Evolutionary conservation across 2,329 filamentous ascomycete species (phyloP).

Genomic region (Pseudocercospora fuligena): DNA sequence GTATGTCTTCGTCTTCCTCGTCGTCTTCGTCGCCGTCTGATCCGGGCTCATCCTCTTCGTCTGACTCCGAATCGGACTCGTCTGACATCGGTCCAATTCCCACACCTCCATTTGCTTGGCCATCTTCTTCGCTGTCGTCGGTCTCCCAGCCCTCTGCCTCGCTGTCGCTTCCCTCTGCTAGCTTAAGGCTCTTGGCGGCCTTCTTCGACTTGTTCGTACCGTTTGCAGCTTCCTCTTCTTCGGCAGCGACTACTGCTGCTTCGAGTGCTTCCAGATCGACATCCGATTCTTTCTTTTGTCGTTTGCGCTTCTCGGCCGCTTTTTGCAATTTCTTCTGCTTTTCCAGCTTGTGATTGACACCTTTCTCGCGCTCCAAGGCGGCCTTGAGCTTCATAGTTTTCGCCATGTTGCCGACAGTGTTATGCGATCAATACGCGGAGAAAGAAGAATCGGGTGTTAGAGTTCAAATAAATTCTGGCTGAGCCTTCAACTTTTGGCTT

Average conservation of each 20-base stretch:
- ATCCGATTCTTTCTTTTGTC: conserved; percentile 43
- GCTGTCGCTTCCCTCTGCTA: conserved; percentile 36
- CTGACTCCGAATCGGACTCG: conserved; percentile 46
- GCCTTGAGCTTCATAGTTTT: conserved; percentile 61
- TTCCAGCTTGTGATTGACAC: conserved; percentile 74
- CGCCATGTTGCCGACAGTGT: conserved; percentile 45
- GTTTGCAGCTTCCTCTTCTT: conserved; percentile 31
- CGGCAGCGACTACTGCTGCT: conserved; percentile 35
- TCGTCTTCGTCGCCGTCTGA: conserved; percentile 54
- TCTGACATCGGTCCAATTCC: conserved; percentile 37
- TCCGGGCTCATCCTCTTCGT: conserved; percentile 40
- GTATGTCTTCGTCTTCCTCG: conserved; percentile 83
- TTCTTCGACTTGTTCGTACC: conserved; percentile 25
- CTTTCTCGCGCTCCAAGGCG: conserved; percentile 63
- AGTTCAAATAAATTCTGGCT: conserved; percentile 6
- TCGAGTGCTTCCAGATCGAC: conserved; percentile 37
- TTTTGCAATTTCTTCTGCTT: conserved; percentile 61
- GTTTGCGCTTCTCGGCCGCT: conserved; percentile 56
- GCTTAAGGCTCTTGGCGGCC: conserved; percentile 32
- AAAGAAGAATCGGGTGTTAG: not conserved
- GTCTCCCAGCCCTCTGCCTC: conserved; percentile 39
- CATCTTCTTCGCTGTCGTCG: conserved; percentile 41
- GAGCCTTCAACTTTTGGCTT: conserved; percentile 1
- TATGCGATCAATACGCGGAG: not conserved
- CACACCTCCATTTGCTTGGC: conserved; percentile 49